Conservation (phyloP, 768 basidiomycete species). For the Lyophyllum shimeji region DNA sequence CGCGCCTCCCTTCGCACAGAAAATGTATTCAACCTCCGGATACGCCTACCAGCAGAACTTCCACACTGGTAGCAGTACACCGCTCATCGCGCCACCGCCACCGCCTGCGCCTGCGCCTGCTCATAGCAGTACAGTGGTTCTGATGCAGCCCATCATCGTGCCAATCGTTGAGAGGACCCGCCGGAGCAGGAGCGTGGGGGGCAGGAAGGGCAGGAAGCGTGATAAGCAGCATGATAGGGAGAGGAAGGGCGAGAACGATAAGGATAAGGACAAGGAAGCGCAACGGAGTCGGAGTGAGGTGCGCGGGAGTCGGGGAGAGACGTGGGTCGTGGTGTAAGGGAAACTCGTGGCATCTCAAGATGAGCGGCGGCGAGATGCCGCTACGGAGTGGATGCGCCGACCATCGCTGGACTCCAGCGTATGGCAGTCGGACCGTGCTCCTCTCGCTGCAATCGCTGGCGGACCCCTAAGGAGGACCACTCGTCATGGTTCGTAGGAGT, state of each 20-base stretch:
- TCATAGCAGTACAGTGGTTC: not conserved
- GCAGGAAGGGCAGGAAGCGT: not conserved
- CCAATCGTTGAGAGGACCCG: not conserved
- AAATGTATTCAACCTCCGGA: not conserved
- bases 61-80: not conserved
- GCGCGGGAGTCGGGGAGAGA: not conserved
- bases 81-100: not conserved
- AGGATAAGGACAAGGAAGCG: not conserved
- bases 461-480: no score
- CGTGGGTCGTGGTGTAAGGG: not conserved
- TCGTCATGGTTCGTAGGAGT: no score
- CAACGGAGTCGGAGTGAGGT: slow-evolving; percentile 4
- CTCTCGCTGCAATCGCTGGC: no score
- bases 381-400: no score
- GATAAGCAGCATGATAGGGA: not conserved
- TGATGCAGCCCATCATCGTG: slow-evolving; percentile 5
- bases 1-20: not conserved
- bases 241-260: not conserved
- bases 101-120: not conserved
- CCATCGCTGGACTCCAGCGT: no score
- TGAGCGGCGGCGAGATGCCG: no score
- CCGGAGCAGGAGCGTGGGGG: slow-evolving; percentile 2
- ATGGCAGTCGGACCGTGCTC: no score
- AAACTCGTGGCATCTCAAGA: not conserved
- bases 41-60: not conserved